Evolutionary conservation across 805 yeast species (phyloP), one percentile per base, ranked within the genome.

Genomic region (Ascoidea rubescens): DNA sequence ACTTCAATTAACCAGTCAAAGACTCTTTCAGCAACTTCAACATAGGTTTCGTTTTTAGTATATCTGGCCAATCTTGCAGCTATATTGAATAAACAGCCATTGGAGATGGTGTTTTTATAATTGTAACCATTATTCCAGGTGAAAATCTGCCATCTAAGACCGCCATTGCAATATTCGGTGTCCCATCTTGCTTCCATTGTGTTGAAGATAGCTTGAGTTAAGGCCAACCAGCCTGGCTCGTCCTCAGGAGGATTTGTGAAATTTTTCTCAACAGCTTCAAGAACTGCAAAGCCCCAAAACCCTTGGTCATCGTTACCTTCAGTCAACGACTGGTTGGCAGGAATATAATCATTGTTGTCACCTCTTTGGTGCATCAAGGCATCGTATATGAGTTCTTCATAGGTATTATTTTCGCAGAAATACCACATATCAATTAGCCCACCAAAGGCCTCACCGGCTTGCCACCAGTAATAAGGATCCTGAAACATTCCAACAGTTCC

Each of bases 291-390:
- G 0, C 95, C 96, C 96, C 96, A 87, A 63, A 88, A 84, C 0
- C 87, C 95, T 68, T 87, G 96, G 72, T 87, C 96, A 72, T 87
- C 96, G 63, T 87, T 87, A 66, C 96, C 96, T 67, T 87, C 95
- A 1, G 93, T 81, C 6, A 83, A 74, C 8, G 88, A 75, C 64
- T 87, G 95, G 68, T 87, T 87, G 47, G 80, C 67, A 1, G 96
- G 96, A 59, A 87, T 74, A 65, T 82, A 88, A 65, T 85, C 82
- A 63, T 74, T 65, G 61, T 77, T 72, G 8, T 72, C 67, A 56
- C 87, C 87, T 28, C 73, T 78, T 67, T 87, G 96, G 60, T 74
- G 76, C 52, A 74, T 64, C 58, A 87, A 61, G 5, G 88, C 84
- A 16, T 71, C 68, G 60, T 74, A 76, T 54, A 85, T 73, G 46